Evolutionary conservation across 805 yeast genomes (phyloP), one percentile per base, ranked within the genome.

Genomic region (Wickerhamomyces chambardii): DNA sequence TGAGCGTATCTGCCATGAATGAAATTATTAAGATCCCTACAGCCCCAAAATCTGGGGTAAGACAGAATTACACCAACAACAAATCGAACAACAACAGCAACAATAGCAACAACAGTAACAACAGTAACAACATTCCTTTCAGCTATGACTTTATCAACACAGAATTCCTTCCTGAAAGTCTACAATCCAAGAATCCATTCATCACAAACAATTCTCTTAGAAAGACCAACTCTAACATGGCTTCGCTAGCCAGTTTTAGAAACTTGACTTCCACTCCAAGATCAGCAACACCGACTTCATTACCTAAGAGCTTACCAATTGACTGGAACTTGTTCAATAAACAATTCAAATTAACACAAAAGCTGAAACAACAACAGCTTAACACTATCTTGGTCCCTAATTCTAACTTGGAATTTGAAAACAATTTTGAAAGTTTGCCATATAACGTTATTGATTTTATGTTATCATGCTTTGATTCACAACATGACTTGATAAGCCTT

Each of bases 271-370:
- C 53, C 2, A 51, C 56, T 4, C 56, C 56, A 4, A 40, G 39
- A 9, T 29, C 29, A 17, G 43, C 47, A 1, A 37, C 45, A 10
- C 55, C 56, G 5, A 21, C 33, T 8, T 51, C 56, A 3, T 29
- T 51, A 25, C 55, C 56, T 14, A 51, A 44, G 27, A 45, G 51
- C 3, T 31, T 50, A 9, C 56, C 56, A 4, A 42, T 51, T 17
- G 55, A 51, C 35, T 51, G 56, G 56, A 40, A 40, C 12, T 43
- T 51, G 38, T 51, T 51, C 38, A 50, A 51, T 38, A 47, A 45
- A 26, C 55, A 51, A 31, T 51, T 42, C 22, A 37, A 39, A 16
- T 30, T 50, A 29, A 46, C 50, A 17, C 52, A 50, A 29, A 46
- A 37, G 17, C 26, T 40, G 5, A 35, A 34, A 31, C 38, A 30